Evolutionary conservation across 2,329 filamentous ascomycete genomes (phyloP).

Genomic region (Xylaria multiplex): DNA sequence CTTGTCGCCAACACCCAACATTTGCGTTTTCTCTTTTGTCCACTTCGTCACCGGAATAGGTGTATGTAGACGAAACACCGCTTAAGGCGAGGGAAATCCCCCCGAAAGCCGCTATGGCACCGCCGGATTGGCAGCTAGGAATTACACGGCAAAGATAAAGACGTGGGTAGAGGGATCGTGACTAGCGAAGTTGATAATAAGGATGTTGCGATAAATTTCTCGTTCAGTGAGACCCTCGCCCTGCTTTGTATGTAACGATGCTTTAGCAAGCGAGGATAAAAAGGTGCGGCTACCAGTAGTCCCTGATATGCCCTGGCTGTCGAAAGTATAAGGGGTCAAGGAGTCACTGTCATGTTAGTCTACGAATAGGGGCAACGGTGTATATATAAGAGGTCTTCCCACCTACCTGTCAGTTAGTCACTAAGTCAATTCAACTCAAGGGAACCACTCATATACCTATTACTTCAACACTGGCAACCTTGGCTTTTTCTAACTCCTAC

Average conservation of each 20-base stretch:
- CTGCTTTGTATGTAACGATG: constrained; percentile 59
- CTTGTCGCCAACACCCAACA: constrained; percentile 36
- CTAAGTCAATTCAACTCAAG: too few relatives aligned
- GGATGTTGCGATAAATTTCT: constrained; percentile 54
- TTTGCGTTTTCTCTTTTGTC: constrained; percentile 36
- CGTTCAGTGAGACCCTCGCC: constrained; percentile 51
- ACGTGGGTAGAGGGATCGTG: constrained; percentile 45
- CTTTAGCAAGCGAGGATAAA: constrained; percentile 55
- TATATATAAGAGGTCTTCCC: too few relatives aligned
- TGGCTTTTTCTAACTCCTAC: constrained; percentile 47
- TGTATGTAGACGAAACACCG: constrained; percentile 54
- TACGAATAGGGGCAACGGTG: too few relatives aligned
- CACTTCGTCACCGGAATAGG: constrained; percentile 47
- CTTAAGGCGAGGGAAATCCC: constrained; percentile 53
- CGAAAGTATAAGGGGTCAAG: too few relatives aligned
- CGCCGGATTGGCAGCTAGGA: constrained; percentile 38
- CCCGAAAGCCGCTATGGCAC: constrained; percentile 33
- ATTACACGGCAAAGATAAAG: constrained; percentile 36
- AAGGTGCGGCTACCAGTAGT: constrained; percentile 41
- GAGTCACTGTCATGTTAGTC: too few relatives aligned
- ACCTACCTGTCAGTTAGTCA: too few relatives aligned
- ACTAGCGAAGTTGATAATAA: constrained; percentile 46
- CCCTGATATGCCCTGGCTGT: constrained; percentile 26
- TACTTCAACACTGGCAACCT: too few relatives aligned
- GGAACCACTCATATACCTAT: too few relatives aligned